Evolutionary conservation across 371 early-diverging fungal genomes (phyloP), one percentile per base, ranked within the genome.

Genomic region (Saksenaea oblongispora): DNA sequence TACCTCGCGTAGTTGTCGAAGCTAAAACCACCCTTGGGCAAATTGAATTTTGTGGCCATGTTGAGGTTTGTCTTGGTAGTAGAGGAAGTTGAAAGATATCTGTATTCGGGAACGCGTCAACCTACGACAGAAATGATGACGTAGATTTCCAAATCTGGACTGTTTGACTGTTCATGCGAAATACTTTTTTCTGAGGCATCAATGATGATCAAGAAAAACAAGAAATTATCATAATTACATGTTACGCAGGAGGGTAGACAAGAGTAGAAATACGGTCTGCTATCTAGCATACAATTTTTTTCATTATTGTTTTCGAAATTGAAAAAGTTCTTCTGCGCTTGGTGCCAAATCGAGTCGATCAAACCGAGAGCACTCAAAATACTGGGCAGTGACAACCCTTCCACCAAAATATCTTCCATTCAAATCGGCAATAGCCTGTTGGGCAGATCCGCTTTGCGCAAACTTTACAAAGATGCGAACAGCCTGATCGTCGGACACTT

Each of bases 1-100:
- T 76, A 92, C 94, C 94, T 86, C 28, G 82, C 75, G 74, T 86
- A 89, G 82, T 91, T 91, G 24, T 94, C 94, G 78, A 94, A 94
- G 82, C 83, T 90, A 78, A 94, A 94, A 10, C 94, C 94, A 58
- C 90, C 83, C 47, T 79, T 84, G 65, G 82, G 70, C 62, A 72
- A 61, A 55, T 53, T 58, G 63, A 58, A 63, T 58, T 76, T 75
- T 18, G 61, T 69, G 28, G 76, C 73, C 82, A 77, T 80, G 58
- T 54, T 71, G 41, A 44, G 17, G 44, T 44, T 44, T 7, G 18
- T 15, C n/a, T 55, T 18, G 17, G 44, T 44, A 14, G 44, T 14
- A 44, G 44, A 44, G 17, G 18, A 17, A n/a, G n/a, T n/a, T n/a
- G n/a, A n/a, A n/a, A n/a, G n/a, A n/a, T n/a, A n/a, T n/a, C n/a